A percentile compares a stretch with the other conserved stretches of the same genome.
Evolutionary conservation across 2,329 filamentous ascomycete genomes (phyloP).

Genomic region (Fusarium bactridioides): DNA sequence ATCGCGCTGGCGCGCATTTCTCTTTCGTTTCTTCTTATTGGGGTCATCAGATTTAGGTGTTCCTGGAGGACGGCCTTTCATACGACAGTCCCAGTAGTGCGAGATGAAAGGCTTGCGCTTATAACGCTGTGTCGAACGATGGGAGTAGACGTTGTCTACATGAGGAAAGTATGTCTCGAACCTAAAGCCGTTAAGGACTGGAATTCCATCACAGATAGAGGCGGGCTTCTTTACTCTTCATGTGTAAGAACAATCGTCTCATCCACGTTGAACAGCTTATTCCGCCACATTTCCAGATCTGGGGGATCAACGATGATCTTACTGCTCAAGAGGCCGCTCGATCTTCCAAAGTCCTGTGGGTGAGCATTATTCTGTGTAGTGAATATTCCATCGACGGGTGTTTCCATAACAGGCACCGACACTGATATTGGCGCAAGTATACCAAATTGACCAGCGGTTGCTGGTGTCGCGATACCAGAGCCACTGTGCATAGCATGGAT

Average conservation of each 20-base stretch:
- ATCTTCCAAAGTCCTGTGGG: constrained; percentile 36
- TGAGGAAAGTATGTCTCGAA: constrained; percentile 85
- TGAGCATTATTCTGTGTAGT: not conserved
- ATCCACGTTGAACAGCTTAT: constrained; percentile 78
- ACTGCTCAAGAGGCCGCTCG: constrained; percentile 60
- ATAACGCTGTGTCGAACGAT: constrained; percentile 81
- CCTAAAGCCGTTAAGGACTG: constrained; percentile 49
- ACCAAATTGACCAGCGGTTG: constrained; percentile 52
- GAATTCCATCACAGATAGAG: no score
- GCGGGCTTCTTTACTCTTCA: constrained; percentile 65
- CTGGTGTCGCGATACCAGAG: not conserved
- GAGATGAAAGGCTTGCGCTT: constrained; percentile 85
- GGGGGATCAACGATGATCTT: constrained; percentile 72
- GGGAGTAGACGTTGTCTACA: constrained; percentile 85
- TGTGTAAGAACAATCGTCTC: constrained; percentile 75
- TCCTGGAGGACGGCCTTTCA: constrained; percentile 80
- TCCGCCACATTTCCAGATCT: constrained; percentile 72
- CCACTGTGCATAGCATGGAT: constrained; percentile 2
- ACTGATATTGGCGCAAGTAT: constrained; percentile 50
- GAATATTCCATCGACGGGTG: constrained; percentile 8
- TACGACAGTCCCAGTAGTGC: constrained; percentile 84
- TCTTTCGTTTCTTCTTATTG: constrained; percentile 82
- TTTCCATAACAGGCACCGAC: constrained; percentile 25
- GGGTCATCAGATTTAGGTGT: constrained; percentile 83
- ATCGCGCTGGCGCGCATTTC: constrained; percentile 76